These are phyloP conservation scores for Diaporthe ampelina DNA, from an alignment of 2,329 filamentous ascomycete genomes.

Conservation along the genomic window DNA sequence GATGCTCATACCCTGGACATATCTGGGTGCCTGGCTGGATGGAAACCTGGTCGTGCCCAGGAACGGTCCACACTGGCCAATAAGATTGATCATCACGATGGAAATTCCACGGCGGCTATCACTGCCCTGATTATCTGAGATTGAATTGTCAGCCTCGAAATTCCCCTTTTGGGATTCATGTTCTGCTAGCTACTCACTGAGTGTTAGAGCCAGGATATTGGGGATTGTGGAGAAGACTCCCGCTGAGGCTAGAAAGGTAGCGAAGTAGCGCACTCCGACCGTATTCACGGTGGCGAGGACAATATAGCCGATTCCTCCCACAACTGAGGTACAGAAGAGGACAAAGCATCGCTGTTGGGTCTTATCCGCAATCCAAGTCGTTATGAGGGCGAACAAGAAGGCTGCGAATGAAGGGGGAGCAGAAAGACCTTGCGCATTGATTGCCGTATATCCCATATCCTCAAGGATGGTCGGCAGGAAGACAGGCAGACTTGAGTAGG, in stretches of 20 bases:
- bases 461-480: conserved; percentile 32
- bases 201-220: conserved; percentile 10
- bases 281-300: conserved; percentile 4
- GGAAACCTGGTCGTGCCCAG: conserved; percentile 7
- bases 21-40: conserved; percentile 6
- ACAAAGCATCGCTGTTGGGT: conserved; percentile 10
- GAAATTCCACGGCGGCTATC: conserved; percentile 13
- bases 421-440: conserved; percentile 24
- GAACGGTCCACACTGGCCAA: conserved; percentile 19
- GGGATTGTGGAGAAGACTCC: conserved; percentile 4
- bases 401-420: conserved; percentile 17
- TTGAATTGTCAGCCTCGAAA: neutral
- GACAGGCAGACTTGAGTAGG: conserved; percentile 25
- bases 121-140: conserved; percentile 10
- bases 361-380: conserved; percentile 16
- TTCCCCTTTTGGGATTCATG: rapidly evolving
- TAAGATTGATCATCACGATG: conserved; percentile 17
- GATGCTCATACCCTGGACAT: conserved; percentile 14
- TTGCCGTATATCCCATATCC: conserved; percentile 29
- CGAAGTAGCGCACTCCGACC: conserved; percentile 10
- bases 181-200: neutral
- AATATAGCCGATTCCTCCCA: conserved; percentile 4
- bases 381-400: conserved; percentile 20
- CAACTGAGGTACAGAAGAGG: conserved; percentile 9
- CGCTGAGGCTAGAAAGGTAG: conserved; percentile 6